Conservation (phyloP, 2,329 filamentous ascomycete genomes). For the Metarhizium album region DNA sequence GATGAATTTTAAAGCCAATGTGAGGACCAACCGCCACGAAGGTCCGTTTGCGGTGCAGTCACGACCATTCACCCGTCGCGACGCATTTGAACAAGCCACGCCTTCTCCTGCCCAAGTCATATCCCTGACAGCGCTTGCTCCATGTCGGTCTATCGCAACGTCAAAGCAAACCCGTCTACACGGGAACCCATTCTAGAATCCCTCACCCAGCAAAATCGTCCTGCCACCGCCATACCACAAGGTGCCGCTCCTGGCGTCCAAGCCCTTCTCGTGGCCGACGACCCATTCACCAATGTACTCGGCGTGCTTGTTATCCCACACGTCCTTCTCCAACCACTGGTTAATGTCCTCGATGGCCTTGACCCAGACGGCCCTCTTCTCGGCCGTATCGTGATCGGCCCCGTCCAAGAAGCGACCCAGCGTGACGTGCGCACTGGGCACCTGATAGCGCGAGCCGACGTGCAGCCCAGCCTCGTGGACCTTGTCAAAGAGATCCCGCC, state of each 20-base stretch:
- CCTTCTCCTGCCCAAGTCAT: too few species aligned
- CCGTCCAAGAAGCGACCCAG: constrained; percentile 68
- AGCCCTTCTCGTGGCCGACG: constrained; percentile 73
- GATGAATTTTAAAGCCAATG: too few species aligned
- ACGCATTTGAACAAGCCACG: too few species aligned
- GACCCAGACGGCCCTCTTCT: constrained; percentile 55
- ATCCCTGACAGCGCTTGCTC: too few species aligned
- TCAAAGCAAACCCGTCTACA: not conserved
- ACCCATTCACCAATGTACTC: constrained; percentile 61
- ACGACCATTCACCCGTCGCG: too few species aligned
- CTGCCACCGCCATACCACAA: constrained; percentile 85
- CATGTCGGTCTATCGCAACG: not conserved
- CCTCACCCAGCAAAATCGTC: constrained; percentile 52
- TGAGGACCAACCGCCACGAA: too few species aligned
- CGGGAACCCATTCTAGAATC: constrained; percentile 32
- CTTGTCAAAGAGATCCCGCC: constrained; percentile 62
- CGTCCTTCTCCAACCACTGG: constrained; percentile 56
- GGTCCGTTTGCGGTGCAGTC: too few species aligned
- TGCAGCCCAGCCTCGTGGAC: constrained; percentile 52
- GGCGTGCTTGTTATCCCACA: constrained; percentile 48
- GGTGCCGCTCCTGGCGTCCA: constrained; percentile 63
- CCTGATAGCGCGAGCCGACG: constrained; percentile 71
- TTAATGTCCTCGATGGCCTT: constrained; percentile 67
- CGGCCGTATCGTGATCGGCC: constrained; percentile 48
- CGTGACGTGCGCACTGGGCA: constrained; percentile 83